Percentiles rank a stretch among this genome's conserved stretches.
Conservation (phyloP, 345 rosid genomes). For the Euphorbia peplus region DNA sequence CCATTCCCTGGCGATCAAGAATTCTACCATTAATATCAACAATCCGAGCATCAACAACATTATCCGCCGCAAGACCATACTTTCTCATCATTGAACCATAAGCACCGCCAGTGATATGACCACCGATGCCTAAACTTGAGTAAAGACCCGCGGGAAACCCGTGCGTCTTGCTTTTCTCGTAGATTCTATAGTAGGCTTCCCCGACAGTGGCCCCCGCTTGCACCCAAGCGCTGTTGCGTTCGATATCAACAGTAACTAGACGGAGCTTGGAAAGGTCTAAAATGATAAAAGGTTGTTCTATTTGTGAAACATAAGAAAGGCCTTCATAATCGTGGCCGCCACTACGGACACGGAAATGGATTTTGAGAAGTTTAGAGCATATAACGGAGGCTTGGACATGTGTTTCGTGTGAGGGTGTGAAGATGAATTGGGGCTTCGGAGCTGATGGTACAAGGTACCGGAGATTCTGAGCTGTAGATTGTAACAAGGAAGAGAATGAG, state of each 20-base stretch:
- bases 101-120: conserved; percentile 24
- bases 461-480: conserved; percentile 29
- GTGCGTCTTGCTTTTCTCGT: conserved; percentile 15
- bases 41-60: conserved; percentile 16
- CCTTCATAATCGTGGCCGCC: conserved; percentile 30
- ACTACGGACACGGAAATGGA: conserved; percentile 23
- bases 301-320: conserved; percentile 18
- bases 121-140: conserved; percentile 17
- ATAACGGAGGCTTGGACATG: conserved; percentile 29
- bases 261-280: conserved; percentile 22
- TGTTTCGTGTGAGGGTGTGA: conserved; percentile 28
- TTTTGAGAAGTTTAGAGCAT: conserved; percentile 19
- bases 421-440: conserved; percentile 25
- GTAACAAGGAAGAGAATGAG: conserved; percentile 15
- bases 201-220: conserved; percentile 24
- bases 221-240: conserved; percentile 16
- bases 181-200: conserved; percentile 20
- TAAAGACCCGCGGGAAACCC: conserved; percentile 23
- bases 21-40: conserved; percentile 15
- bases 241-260: conserved; percentile 1
- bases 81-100: conserved; percentile 27
- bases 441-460: conserved; percentile 24
- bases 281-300: conserved; percentile 14
- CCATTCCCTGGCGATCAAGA: conserved; percentile 10
- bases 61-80: conserved; percentile 19